phyloP scores from a whole-genome alignment of 768 basidiomycete species.

The button mushroom (Agaricus bisporus) region DNA sequence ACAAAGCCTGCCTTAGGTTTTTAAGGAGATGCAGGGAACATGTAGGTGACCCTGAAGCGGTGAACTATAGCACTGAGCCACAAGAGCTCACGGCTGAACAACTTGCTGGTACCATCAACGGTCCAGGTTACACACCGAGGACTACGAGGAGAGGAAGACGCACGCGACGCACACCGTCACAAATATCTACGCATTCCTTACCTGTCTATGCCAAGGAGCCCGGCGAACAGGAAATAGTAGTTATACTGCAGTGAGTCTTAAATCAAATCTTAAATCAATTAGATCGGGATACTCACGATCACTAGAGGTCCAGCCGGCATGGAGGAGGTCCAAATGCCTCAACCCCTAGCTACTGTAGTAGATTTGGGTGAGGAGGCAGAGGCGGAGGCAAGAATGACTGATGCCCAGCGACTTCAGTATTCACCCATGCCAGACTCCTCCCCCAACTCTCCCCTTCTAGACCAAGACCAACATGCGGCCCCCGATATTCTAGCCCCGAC shows the following conservation, averaged over 20 bases:
- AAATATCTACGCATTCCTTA: conserved; percentile 71
- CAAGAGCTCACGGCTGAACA: conserved; percentile 49
- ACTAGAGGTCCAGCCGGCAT: conserved; percentile 43
- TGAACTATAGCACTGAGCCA: conserved; percentile 1
- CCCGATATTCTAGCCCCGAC: conserved; percentile 19
- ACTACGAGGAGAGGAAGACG: conserved; percentile 29
- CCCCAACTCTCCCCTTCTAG: conserved; percentile 36
- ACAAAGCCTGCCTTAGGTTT: conserved; percentile 8
- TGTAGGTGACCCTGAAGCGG: neutral
- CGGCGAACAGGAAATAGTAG: conserved; percentile 77
- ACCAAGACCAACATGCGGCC: conserved; percentile 19
- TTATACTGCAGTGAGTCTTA: conserved; percentile 45
- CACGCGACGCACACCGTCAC: conserved; percentile 64
- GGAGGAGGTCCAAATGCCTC: conserved; percentile 42
- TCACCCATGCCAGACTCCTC: conserved; percentile 33
- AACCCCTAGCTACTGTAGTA: conserved; percentile 31
- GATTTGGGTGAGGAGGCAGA: conserved; percentile 32
- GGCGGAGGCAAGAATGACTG: conserved; percentile 23
- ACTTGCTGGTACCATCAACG: conserved; percentile 39
- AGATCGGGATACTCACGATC: neutral
- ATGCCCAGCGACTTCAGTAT: conserved; percentile 28
- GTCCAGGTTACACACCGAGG: conserved; percentile 10
- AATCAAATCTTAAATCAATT: neutral
- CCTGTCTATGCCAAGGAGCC: conserved; percentile 83
- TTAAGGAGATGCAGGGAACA: conserved; percentile 4